These are phyloP conservation scores for Backusella sp. DNA, from an alignment of 192 early-diverging fungal genomes.

Conservation along the genomic window DNA sequence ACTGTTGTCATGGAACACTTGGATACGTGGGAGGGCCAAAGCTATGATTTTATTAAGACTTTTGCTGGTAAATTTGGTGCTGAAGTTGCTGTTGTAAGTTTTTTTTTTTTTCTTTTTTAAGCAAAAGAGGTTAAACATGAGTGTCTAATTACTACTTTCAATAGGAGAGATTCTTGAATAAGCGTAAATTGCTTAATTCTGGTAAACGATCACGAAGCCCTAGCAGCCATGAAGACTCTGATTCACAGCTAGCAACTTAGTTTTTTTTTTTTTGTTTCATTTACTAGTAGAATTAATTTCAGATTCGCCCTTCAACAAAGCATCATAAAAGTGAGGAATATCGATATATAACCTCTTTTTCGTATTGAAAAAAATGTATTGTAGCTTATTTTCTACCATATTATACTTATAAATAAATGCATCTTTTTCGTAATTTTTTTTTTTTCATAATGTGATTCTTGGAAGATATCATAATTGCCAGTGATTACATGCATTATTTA, in stretches of 20 bases:
- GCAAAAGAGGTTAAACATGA: background rate
- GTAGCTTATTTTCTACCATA: background rate
- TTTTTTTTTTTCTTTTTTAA: background rate
- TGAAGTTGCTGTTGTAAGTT: constrained; percentile 49
- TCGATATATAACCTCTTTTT: background rate
- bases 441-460: too few species aligned
- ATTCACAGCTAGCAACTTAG: background rate
- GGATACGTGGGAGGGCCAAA: constrained; percentile 69
- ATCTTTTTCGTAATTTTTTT: background rate
- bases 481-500: too few species aligned
- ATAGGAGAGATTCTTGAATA: constrained; percentile 11
- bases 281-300: background rate
- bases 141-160: background rate
- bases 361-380: background rate
- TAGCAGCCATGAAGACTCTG: background rate
- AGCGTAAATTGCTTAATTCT: constrained; percentile 3
- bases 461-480: too few species aligned
- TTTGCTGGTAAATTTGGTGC: constrained; percentile 67
- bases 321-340: background rate
- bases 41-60: constrained; percentile 68
- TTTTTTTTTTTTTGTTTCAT: background rate
- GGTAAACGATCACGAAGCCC: background rate
- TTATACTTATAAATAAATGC: background rate
- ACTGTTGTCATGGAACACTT: constrained; percentile 65
- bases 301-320: background rate